These are phyloP conservation scores for Saccharata proteae DNA, from an alignment of 2,329 filamentous ascomycete species.

Conservation along the genomic window DNA sequence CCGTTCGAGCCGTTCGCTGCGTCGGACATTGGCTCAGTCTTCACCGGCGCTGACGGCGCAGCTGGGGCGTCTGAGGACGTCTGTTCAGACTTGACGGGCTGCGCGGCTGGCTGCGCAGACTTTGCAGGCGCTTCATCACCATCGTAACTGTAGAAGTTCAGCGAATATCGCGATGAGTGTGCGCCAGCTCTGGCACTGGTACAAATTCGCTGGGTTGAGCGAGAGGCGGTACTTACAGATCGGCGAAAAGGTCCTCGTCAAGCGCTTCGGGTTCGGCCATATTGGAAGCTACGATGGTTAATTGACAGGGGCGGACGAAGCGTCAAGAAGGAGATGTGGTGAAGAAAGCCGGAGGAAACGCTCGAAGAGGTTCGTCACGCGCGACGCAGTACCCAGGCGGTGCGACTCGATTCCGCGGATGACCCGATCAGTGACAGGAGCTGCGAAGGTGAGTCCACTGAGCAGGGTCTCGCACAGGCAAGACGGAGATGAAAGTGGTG, in stretches of 20 bases:
- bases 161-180: conserved; percentile 1
- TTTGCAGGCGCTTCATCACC: conserved; percentile 24
- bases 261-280: conserved; percentile 76
- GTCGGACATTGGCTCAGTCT: conserved; percentile 1
- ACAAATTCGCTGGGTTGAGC: too few species aligned
- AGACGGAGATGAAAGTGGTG: too few species aligned
- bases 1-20: conserved; percentile 4
- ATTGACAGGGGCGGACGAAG: conserved; percentile 1
- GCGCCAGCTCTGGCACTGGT: background rate
- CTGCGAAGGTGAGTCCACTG: too few species aligned
- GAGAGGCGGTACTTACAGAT: conserved; percentile 61
- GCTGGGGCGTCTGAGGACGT: conserved; percentile 12
- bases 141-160: conserved; percentile 20
- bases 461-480: too few species aligned
- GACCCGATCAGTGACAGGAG: too few species aligned
- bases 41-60: conserved; percentile 10
- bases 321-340: background rate
- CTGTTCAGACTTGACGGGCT: conserved; percentile 6
- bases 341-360: background rate
- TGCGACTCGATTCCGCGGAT: too few species aligned
- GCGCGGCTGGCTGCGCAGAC: conserved; percentile 14
- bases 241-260: conserved; percentile 90
- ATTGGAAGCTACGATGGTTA: conserved; percentile 16
- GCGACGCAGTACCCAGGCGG: too few species aligned
- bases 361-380: too few species aligned